Evolutionary conservation across 306 rosid genomes (phyloP).

Genomic region (Vachellia pachyceras): DNA sequence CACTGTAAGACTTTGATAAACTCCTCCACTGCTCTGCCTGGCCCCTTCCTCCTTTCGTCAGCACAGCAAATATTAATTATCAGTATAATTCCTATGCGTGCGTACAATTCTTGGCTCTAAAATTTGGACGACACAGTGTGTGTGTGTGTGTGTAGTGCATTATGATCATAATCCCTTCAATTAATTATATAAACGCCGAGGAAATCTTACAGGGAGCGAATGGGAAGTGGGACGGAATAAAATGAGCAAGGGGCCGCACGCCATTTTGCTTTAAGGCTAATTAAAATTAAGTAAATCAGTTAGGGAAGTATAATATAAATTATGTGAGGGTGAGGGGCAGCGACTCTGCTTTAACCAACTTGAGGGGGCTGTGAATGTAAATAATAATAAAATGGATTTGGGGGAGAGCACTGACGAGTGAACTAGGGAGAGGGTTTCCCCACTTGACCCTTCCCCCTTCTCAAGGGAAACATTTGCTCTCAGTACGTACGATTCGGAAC

Average conservation of each 20-base stretch:
- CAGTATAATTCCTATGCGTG: no score
- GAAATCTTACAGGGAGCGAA: background rate
- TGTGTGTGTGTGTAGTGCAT: no score
- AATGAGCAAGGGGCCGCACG: slow-evolving; percentile 7
- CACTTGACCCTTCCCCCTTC: slow-evolving; percentile 49
- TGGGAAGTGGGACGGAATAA: background rate
- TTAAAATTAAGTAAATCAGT: background rate
- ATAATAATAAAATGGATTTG: background rate
- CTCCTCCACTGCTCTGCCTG: background rate
- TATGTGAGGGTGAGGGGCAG: background rate
- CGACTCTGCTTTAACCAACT: slow-evolving; percentile 4
- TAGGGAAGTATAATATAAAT: background rate
- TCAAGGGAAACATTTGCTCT: slow-evolving; percentile 38
- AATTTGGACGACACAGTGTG: no score
- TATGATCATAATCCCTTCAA: background rate
- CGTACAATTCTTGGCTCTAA: no score
- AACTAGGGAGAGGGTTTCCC: background rate
- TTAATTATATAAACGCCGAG: background rate
- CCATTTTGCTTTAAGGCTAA: slow-evolving; percentile 6
- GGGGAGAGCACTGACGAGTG: background rate
- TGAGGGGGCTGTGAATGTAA: no score
- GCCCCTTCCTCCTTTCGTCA: background rate
- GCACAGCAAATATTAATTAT: no score
- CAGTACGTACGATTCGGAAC: slow-evolving; percentile 35
- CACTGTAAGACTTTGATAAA: background rate